These are phyloP conservation scores for Candida railenensis DNA, from an alignment of 805 yeast species.

Conservation along the genomic window DNA sequence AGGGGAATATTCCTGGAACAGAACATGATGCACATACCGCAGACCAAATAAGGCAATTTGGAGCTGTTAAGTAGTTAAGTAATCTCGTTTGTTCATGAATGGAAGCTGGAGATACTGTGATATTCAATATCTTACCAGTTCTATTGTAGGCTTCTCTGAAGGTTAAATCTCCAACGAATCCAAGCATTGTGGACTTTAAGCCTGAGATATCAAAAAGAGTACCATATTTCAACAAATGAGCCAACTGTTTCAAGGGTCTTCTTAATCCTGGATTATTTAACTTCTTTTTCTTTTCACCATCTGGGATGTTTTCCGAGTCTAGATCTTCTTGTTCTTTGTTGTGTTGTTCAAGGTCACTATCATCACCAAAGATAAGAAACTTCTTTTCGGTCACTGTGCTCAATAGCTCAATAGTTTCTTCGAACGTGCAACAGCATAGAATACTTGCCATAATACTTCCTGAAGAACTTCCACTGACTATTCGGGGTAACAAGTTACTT, in stretches of 20 bases:
- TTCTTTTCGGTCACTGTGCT: conserved; percentile 58
- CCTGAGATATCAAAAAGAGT: conserved; percentile 83
- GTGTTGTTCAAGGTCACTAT: conserved; percentile 21
- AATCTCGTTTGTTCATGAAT: conserved; percentile 88
- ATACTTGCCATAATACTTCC: conserved; percentile 94
- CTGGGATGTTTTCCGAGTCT: not conserved
- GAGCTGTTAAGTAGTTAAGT: conserved; percentile 76
- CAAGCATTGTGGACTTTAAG: conserved; percentile 69
- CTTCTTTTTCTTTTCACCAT: not conserved
- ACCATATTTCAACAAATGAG: conserved; percentile 74
- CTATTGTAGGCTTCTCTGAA: conserved; percentile 93
- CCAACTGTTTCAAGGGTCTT: conserved; percentile 27
- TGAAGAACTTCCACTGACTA: conserved; percentile 92
- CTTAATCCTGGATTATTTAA: not conserved
- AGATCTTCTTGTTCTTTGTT: not conserved
- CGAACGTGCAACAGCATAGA: conserved; percentile 74
- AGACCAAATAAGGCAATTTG: conserved; percentile 80
- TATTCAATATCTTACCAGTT: conserved; percentile 89
- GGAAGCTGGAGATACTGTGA: conserved; percentile 91
- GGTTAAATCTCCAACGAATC: conserved; percentile 83
- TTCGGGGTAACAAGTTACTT: conserved; percentile 73
- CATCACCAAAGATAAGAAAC: conserved; percentile 51
- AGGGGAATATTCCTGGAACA: conserved; percentile 86
- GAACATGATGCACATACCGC: conserved; percentile 95
- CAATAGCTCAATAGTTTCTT: conserved; percentile 61